phyloP scores from a whole-genome alignment of 192 early-diverging fungal genomes.

The Backusella psychrophila region DNA sequence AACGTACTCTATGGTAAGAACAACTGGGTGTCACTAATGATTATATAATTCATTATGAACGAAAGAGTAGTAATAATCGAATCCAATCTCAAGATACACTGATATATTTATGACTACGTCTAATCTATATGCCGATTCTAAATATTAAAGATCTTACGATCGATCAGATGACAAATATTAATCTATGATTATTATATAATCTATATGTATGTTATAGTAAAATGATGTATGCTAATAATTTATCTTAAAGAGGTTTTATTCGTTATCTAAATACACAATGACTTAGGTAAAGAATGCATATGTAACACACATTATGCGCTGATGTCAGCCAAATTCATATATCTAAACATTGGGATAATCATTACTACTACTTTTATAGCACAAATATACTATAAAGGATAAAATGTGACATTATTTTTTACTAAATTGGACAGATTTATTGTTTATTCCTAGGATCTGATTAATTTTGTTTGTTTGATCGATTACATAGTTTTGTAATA shows the following conservation, averaged over 20 bases:
- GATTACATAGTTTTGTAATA: not conserved
- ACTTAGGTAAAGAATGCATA: not conserved
- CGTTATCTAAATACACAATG: not conserved
- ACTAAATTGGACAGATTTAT: not conserved
- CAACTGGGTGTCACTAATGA: not conserved
- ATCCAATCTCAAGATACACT: not conserved
- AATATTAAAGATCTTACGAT: not conserved
- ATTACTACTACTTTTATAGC: not conserved
- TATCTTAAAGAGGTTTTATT: not conserved
- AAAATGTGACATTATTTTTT: not conserved
- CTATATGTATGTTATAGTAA: not conserved
- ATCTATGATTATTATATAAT: not conserved
- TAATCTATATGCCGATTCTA: not conserved
- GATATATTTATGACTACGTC: not conserved
- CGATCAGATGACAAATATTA: not conserved
- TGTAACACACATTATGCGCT: not conserved
- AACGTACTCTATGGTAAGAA: not conserved
- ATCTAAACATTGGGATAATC: not conserved
- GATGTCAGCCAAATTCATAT: not conserved
- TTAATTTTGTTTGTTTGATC: not conserved
- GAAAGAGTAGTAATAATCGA: not conserved
- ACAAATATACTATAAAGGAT: not conserved
- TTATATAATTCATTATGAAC: not conserved
- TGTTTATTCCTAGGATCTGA: not conserved
- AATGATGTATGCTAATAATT: not conserved